Percentiles rank a stretch among this genome's conserved stretches.
phyloP scores from a whole-genome alignment of 148 eudicot species.

The Hydrangea macrophylla region DNA sequence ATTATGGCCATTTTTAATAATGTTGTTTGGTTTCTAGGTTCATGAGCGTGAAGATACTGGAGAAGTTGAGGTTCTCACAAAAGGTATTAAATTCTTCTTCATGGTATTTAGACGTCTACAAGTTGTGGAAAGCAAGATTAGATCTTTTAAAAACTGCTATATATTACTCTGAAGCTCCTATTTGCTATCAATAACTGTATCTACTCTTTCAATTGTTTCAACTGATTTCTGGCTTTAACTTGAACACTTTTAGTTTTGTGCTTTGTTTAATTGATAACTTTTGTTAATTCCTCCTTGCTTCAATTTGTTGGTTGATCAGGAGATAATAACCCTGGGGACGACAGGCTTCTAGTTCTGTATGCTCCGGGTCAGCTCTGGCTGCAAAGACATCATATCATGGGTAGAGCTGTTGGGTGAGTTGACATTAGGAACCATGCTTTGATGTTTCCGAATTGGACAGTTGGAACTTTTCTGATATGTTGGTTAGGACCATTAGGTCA shows the following conservation, averaged over 20 bases:
- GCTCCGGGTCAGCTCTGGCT: slow-evolving; percentile 39
- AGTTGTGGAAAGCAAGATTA: not conserved
- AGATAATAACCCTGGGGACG: slow-evolving; percentile 44
- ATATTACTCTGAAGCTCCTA: not conserved
- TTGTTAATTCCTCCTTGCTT: slow-evolving; percentile 5
- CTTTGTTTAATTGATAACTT: not conserved
- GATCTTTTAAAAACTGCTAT: not conserved
- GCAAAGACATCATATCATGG: slow-evolving; percentile 30
- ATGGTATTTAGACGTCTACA: not conserved
- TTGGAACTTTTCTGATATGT: not conserved
- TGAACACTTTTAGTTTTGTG: not conserved
- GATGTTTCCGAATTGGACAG: not conserved
- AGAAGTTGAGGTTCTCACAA: slow-evolving; percentile 44
- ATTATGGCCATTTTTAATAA: no score
- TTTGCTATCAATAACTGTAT: not conserved
- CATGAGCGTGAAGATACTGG: slow-evolving; percentile 44
- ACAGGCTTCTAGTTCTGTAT: slow-evolving; percentile 39
- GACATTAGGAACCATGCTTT: not conserved
- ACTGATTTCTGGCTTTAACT: not conserved
- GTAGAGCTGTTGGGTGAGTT: slow-evolving; percentile 46
- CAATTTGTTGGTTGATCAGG: slow-evolving; percentile 23
- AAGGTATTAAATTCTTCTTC: slow-evolving; percentile 27
- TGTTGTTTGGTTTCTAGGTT: slow-evolving; percentile 47
- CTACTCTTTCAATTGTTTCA: not conserved
- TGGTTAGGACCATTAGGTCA: no score